A percentile compares a stretch with the other conserved stretches of the same genome.
These are phyloP conservation scores for Fomes fomentarius DNA, from an alignment of 1,284 basidiomycete genomes.

Conservation along the genomic window DNA sequence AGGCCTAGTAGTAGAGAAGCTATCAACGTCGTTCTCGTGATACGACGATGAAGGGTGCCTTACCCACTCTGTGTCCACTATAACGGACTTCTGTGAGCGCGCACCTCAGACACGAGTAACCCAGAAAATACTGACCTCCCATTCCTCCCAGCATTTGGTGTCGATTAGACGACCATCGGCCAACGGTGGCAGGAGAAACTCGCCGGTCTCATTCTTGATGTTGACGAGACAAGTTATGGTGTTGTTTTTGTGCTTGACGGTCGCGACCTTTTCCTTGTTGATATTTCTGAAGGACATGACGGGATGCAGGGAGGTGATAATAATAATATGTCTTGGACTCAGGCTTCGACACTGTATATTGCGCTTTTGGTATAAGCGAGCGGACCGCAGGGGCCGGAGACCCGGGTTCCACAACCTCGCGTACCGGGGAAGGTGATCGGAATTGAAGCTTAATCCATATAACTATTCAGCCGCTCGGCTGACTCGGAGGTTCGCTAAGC, in stretches of 20 bases:
- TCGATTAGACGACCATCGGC: conserved; percentile 64
- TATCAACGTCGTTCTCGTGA: conserved; percentile 2
- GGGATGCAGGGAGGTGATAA: background rate
- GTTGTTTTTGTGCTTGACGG: conserved; percentile 43
- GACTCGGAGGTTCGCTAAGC: background rate
- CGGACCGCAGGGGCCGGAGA: too few species aligned
- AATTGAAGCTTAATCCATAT: too few species aligned
- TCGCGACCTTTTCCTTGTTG: conserved; percentile 31
- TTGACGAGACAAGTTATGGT: conserved; percentile 61
- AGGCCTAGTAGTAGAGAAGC: conserved; percentile 34
- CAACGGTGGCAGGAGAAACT: conserved; percentile 57
- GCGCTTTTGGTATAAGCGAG: background rate
- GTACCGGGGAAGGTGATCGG: too few species aligned
- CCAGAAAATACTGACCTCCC: conserved; percentile 47
- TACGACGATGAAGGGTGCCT: background rate
- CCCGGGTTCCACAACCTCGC: too few species aligned
- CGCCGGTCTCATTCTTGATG: conserved; percentile 61
- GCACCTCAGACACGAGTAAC: background rate
- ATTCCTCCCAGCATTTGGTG: conserved; percentile 69
- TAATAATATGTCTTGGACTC: too few species aligned
- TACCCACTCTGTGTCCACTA: conserved; percentile 64
- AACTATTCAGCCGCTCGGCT: background rate
- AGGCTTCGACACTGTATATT: background rate
- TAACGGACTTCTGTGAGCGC: background rate
- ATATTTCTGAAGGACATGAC: conserved; percentile 12